Conservation (phyloP, 768 basidiomycete species). For the Dentipellis fragilis region DNA sequence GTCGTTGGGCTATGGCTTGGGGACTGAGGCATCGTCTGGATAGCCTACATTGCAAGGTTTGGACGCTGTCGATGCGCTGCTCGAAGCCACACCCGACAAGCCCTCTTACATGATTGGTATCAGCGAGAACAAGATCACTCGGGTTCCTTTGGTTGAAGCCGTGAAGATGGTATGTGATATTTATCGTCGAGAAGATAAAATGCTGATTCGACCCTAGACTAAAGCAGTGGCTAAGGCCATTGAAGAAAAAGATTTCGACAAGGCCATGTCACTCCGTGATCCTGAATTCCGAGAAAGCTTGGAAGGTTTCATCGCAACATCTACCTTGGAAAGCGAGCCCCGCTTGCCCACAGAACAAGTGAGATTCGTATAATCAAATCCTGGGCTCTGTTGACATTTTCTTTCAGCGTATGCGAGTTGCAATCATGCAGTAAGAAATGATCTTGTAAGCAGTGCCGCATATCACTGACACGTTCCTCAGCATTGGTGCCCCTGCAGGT, state of each 20-base stretch:
- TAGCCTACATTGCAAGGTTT: slow-evolving; percentile 95
- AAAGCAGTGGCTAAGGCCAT: slow-evolving; percentile 79
- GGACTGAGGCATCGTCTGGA: slow-evolving; percentile 2
- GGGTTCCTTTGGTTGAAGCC: slow-evolving; percentile 87
- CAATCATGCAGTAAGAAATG: slow-evolving; percentile 68
- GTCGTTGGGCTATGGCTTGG: background rate
- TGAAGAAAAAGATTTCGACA: slow-evolving; percentile 70
- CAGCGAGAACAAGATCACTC: slow-evolving; percentile 88
- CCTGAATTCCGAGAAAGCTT: slow-evolving; percentile 85
- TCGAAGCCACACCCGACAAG: slow-evolving; percentile 78
- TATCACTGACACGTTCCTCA: slow-evolving; percentile 22
- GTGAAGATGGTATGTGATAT: slow-evolving; percentile 60
- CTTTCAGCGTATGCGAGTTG: slow-evolving; percentile 61
- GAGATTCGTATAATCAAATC: background rate
- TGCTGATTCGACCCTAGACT: slow-evolving; percentile 42
- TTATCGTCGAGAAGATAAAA: background rate
- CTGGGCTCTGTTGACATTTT: background rate
- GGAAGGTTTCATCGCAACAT: slow-evolving; percentile 74
- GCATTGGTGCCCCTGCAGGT: slow-evolving; percentile 94
- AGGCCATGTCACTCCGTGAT: slow-evolving; percentile 82
- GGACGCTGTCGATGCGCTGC: slow-evolving; percentile 82
- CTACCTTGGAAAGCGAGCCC: slow-evolving; percentile 37
- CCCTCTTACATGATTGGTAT: slow-evolving; percentile 98
- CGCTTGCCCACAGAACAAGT: slow-evolving; percentile 24
- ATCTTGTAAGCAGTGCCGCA: background rate